Evolutionary conservation across 2,329 filamentous ascomycete species (phyloP), one percentile per base, ranked within the genome.

Genomic region (Monosporascus sp.): DNA sequence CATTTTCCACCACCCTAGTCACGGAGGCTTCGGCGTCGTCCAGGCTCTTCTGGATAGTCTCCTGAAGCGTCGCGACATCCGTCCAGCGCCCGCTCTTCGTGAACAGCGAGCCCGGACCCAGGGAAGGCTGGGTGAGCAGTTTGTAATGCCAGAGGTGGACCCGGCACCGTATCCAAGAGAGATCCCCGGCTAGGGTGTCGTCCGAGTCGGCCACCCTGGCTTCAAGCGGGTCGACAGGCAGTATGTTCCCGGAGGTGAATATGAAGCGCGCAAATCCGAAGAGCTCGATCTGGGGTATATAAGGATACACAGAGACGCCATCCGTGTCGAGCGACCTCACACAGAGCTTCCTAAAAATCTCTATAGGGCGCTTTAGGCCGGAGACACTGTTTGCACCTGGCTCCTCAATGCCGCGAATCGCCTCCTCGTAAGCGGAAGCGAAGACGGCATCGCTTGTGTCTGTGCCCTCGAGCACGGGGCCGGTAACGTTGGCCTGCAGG

Each of bases 261-360:
- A 81, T 67, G 57, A 74, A 74, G 25, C 75, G 71, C 3, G 92
- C 89, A 7, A 97, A 75, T 58, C 85, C 86, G 57, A 97, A 88
- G 1, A 97, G 78, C 66, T 97, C 90, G 15, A 96, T 78, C 59
- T 88, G 81, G 1, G 92, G 90, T 20, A 91, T 91, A 54, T 96
- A 79, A 48, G 86, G 83, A 70, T 97, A 99, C 0, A 89, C 87
- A 0, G 89, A 87, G 46, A 95, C 87, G 11, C 94, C 94, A 68
- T 99, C 94, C 1, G 90, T 78, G 24, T 86, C 83, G 8, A 97
- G 77, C 17, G 81, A 82, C 2, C 73, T 72, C n/a, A 96, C 74
- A 50, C 91, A 83, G n/a, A 60, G 44, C 3, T 50, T 56, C 41
- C 64, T 62, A 18, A 68, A 55, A 31, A 18, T 45, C n/a, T 56